Evolutionary conservation across 1,284 basidiomycete species (phyloP).

Genomic region (Heterobasidion occidentale): DNA sequence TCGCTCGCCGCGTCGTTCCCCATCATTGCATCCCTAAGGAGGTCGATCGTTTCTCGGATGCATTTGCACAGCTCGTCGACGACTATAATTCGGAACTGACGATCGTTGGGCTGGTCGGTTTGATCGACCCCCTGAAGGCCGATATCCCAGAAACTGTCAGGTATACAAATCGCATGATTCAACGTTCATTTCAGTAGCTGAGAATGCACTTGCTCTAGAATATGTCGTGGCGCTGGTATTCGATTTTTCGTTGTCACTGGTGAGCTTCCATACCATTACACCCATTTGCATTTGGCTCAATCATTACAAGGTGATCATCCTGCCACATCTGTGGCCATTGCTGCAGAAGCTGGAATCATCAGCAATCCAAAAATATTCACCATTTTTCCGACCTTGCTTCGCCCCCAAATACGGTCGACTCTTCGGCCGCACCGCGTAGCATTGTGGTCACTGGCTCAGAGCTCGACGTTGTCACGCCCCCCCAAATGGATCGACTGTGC

Average conservation of each 20-base stretch:
- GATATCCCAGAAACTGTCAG: conserved; percentile 49
- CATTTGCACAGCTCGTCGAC: conserved; percentile 30
- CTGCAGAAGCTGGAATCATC: conserved; percentile 47
- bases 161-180: conserved; percentile 5
- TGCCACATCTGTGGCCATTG: conserved; percentile 52
- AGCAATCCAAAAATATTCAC: conserved; percentile 30
- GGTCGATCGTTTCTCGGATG: conserved; percentile 23
- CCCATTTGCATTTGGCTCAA: neutral
- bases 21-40: conserved; percentile 20
- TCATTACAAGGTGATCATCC: conserved; percentile 39
- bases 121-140: conserved; percentile 55
- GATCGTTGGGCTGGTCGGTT: conserved; percentile 54
- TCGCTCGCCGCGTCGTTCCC: conserved; percentile 29
- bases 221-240: conserved; percentile 52
- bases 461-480: conserved; percentile 35
- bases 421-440: conserved; percentile 19
- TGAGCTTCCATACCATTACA: conserved; percentile 18
- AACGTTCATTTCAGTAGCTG: neutral
- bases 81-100: conserved; percentile 35
- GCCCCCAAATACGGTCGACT: neutral
- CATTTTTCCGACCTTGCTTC: conserved; percentile 28
- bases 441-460: conserved; percentile 47
- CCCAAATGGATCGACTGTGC: conserved; percentile 40
- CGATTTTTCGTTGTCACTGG: conserved; percentile 69
- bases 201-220: conserved; percentile 7